These are phyloP conservation scores for Tuber microsphaerosporum DNA, from an alignment of 495 filamentous ascomycete species.

Conservation along the genomic window DNA sequence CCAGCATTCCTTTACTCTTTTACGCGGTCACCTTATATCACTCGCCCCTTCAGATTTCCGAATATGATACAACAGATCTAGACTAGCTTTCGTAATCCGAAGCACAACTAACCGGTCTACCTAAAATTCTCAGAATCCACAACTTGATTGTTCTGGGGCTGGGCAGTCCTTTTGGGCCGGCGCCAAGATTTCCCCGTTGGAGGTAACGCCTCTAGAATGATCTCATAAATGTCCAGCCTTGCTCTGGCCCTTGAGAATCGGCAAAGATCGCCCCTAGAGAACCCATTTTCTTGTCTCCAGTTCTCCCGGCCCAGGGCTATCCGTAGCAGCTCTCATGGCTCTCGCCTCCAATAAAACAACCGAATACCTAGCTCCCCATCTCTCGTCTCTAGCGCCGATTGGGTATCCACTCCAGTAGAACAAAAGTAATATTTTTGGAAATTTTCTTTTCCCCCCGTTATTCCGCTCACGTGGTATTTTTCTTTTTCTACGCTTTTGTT, in stretches of 20 bases:
- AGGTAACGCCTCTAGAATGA: not conserved
- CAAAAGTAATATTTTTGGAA: not conserved
- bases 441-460: not conserved
- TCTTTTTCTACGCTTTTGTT: not conserved
- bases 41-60: not conserved
- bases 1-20: not conserved
- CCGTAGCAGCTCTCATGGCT: not conserved
- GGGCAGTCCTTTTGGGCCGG: not conserved
- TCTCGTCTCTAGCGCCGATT: not conserved
- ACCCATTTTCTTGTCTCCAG: not conserved
- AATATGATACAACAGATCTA: not conserved
- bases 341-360: not conserved
- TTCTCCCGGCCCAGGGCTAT: not conserved
- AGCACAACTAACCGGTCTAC: not conserved
- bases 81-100: slow-evolving; percentile 5
- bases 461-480: slow-evolving; percentile 2
- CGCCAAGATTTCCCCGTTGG: not conserved
- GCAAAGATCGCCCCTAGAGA: not conserved
- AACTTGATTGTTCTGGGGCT: not conserved
- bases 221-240: not conserved
- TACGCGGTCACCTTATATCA: not conserved
- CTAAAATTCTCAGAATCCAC: not conserved
- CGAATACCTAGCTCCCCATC: not conserved
- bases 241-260: not conserved
- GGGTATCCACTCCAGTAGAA: not conserved